Evolutionary conservation across 352 stramenopile species (phyloP).

Genomic region (Peronospora farinosa): DNA sequence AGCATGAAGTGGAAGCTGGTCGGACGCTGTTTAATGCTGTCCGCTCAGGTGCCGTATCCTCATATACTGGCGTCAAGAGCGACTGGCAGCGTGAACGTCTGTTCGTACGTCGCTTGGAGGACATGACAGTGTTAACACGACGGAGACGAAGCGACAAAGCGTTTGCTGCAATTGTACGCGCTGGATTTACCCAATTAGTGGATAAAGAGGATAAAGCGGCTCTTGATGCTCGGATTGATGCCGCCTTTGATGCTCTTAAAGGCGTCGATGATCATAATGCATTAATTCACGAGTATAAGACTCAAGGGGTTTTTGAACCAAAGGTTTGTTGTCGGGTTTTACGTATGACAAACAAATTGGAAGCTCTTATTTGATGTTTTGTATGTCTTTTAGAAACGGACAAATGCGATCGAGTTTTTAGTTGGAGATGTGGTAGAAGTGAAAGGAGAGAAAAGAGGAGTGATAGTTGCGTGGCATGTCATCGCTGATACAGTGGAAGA

Average conservation of each 20-base stretch:
- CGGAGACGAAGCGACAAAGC: constrained; percentile 17
- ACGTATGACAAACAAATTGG: constrained; percentile 4
- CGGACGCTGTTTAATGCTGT: constrained; percentile 56
- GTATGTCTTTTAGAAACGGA: constrained; percentile 34
- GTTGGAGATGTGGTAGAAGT: constrained; percentile 72
- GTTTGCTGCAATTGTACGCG: constrained; percentile 43
- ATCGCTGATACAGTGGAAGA: constrained; percentile 27
- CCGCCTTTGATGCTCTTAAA: constrained; percentile 50
- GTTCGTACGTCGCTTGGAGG: constrained; percentile 47
- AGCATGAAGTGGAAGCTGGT: constrained; percentile 41
- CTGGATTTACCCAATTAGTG: constrained; percentile 43
- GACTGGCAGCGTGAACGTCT: constrained; percentile 72
- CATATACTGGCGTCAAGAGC: constrained; percentile 55
- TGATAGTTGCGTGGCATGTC: constrained; percentile 58
- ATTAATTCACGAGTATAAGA: constrained; percentile 40
- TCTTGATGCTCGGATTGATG: constrained; percentile 45
- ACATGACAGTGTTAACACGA: constrained; percentile 37
- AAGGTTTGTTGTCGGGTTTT: constrained; percentile 33
- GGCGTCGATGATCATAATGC: constrained; percentile 69
- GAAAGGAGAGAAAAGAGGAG: constrained; percentile 41
- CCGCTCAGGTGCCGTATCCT: constrained; percentile 53
- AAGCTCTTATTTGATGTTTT: neutral
- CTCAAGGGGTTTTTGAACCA: constrained; percentile 38
- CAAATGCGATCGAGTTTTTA: constrained; percentile 40
- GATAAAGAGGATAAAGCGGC: constrained; percentile 21